These are phyloP conservation scores for Dendrobium officinale DNA, from an alignment of 106 monocot species.

Conservation along the genomic window DNA sequence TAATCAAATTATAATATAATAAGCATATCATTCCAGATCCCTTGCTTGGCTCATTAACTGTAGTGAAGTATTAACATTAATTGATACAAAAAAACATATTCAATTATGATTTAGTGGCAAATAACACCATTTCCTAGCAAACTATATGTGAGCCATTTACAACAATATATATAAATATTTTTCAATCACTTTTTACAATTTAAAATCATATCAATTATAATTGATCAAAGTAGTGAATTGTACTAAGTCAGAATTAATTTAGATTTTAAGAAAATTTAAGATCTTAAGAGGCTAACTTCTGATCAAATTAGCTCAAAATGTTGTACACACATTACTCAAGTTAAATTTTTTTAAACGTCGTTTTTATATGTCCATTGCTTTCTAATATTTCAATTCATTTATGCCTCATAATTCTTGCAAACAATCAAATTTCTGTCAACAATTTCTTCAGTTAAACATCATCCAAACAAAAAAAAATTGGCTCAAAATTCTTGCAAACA, in stretches of 20 bases:
- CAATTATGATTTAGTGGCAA: not conserved
- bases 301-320: not conserved
- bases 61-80: not conserved
- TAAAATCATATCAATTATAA: not conserved
- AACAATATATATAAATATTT: not conserved
- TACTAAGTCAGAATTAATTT: not conserved
- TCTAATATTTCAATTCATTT: no score
- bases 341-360: no score
- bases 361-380: no score
- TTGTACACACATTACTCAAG: no score
- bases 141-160: not conserved
- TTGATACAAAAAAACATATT: not conserved
- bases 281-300: not conserved
- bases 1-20: not conserved
- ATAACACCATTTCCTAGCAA: not conserved
- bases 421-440: no score
- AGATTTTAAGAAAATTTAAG: not conserved
- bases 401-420: no score
- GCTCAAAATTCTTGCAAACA: no score
- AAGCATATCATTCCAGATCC: not conserved
- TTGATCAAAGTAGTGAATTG: not conserved
- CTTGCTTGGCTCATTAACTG: not conserved
- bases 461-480: no score
- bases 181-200: not conserved
- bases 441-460: no score